Evolutionary conservation across 495 filamentous ascomycete genomes (phyloP).

Genomic region (Lasiosphaeria miniovina): DNA sequence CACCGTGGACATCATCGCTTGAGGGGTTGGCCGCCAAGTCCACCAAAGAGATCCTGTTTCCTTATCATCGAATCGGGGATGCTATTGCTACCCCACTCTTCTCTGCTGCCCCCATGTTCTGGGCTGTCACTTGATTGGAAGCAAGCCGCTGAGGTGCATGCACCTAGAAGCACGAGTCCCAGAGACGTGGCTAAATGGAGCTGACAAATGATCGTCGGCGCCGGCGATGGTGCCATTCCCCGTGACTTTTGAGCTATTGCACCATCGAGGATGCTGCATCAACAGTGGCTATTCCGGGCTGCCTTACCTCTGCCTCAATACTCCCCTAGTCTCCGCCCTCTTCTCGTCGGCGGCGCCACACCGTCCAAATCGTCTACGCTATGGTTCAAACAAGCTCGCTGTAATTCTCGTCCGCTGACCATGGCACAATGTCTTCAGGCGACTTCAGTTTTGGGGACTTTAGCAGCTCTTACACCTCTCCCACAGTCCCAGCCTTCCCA

Average conservation of each 20-base stretch:
- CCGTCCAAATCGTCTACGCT: conserved; percentile 12
- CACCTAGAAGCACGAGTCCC: conserved; percentile 15
- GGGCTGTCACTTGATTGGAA: conserved; percentile 27
- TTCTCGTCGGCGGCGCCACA: conserved; percentile 26
- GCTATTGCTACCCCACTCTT: conserved; percentile 18
- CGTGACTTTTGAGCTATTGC: conserved; percentile 37
- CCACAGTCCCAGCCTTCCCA: conserved; percentile 43
- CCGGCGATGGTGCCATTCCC: conserved; percentile 40
- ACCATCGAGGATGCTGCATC: conserved; percentile 35
- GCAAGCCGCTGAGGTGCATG: conserved; percentile 18
- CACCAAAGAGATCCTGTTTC: conserved; percentile 20
- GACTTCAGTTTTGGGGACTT: conserved; percentile 50
- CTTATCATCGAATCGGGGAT: conserved; percentile 28
- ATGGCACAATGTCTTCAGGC: conserved; percentile 50
- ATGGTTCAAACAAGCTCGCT: background rate
- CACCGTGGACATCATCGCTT: conserved; percentile 8
- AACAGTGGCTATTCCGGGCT: conserved; percentile 23
- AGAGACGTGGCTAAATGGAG: conserved; percentile 25
- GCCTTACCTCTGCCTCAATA: conserved; percentile 20
- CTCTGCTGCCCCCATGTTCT: conserved; percentile 20
- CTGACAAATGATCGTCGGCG: conserved; percentile 37
- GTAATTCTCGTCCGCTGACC: conserved; percentile 25
- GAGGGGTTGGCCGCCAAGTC: conserved; percentile 3
- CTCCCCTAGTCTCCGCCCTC: conserved; percentile 27
- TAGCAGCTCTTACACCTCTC: conserved; percentile 43